These are phyloP conservation scores for Trichophyton simii DNA, from an alignment of 2,329 filamentous ascomycete species.

Conservation along the genomic window DNA sequence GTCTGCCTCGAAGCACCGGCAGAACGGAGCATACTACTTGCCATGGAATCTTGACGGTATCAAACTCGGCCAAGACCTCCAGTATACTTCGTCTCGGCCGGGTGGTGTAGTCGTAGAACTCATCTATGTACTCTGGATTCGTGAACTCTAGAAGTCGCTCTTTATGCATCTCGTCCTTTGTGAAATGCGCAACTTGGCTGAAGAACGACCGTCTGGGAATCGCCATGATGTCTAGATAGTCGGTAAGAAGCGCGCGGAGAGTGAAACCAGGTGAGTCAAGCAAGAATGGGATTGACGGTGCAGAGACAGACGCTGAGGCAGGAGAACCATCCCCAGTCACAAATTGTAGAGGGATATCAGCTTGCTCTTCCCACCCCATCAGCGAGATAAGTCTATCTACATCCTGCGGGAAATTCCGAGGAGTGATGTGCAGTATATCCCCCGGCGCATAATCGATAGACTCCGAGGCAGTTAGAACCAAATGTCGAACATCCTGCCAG, in stretches of 20 bases:
- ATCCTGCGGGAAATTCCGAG: slow-evolving; percentile 73
- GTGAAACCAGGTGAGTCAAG: slow-evolving; percentile 38
- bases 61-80: slow-evolving; percentile 84
- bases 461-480: slow-evolving; percentile 46
- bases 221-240: slow-evolving; percentile 78
- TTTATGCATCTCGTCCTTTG: slow-evolving; percentile 57
- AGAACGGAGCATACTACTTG: slow-evolving; percentile 59
- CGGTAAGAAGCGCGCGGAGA: slow-evolving; percentile 60
- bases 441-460: slow-evolving; percentile 51
- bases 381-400: slow-evolving; percentile 65
- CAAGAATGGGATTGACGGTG: slow-evolving; percentile 26
- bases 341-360: slow-evolving; percentile 55
- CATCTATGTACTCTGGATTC: slow-evolving; percentile 66
- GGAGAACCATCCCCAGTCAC: slow-evolving; percentile 18
- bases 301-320: slow-evolving; percentile 16
- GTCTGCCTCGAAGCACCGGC: slow-evolving; percentile 70
- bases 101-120: slow-evolving; percentile 92
- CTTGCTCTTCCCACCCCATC: slow-evolving; percentile 65
- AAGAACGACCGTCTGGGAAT: slow-evolving; percentile 86
- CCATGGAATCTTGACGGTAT: slow-evolving; percentile 68
- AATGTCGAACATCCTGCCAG: slow-evolving; percentile 85
- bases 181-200: slow-evolving; percentile 61
- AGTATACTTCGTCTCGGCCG: slow-evolving; percentile 80
- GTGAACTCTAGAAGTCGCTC: slow-evolving; percentile 76
- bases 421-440: slow-evolving; percentile 68